Percentiles rank a stretch among this genome's conserved stretches.
phyloP scores from a whole-genome alignment of 352 stramenopile genomes.

The Peronospora destructor region DNA sequence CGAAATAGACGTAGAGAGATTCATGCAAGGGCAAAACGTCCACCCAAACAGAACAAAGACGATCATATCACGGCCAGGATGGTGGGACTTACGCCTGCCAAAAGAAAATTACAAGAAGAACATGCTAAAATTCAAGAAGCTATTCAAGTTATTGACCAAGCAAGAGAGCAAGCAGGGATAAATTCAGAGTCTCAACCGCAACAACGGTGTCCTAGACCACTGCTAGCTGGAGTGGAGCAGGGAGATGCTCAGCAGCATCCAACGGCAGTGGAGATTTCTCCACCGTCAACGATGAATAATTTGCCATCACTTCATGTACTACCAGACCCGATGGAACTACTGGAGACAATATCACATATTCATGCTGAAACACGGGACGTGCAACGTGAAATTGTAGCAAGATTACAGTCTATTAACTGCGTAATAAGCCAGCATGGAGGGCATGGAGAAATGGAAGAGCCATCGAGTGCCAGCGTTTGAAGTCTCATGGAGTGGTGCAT shows the following conservation, averaged over 20 bases:
- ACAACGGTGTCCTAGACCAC: conserved; percentile 12
- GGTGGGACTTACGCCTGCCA: conserved; percentile 30
- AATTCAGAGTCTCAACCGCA: conserved; percentile 20
- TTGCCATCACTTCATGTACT: conserved; percentile 12
- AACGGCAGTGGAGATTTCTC: conserved; percentile 12
- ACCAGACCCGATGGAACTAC: conserved; percentile 32
- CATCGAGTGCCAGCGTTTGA: conserved; percentile 64
- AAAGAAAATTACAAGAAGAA: conserved; percentile 45
- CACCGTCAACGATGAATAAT: conserved; percentile 18
- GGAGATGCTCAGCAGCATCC: conserved; percentile 8
- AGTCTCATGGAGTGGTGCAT: background rate
- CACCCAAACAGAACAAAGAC: conserved; percentile 9
- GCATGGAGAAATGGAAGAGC: conserved; percentile 36
- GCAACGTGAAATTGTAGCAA: conserved; percentile 47
- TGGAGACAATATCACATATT: conserved; percentile 48
- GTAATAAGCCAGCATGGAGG: conserved; percentile 35
- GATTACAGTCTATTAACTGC: conserved; percentile 34
- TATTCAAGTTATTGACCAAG: conserved; percentile 55
- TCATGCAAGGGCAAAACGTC: conserved; percentile 30
- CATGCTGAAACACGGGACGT: conserved; percentile 48
- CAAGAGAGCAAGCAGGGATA: conserved; percentile 27
- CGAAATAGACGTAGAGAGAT: conserved; percentile 60
- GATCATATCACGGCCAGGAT: conserved; percentile 3
- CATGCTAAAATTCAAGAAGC: conserved; percentile 51
- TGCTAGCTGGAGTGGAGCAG: background rate